Evolutionary conservation across 2,329 filamentous ascomycete genomes (phyloP), one percentile per base, ranked within the genome.

Genomic region (Thielaviopsis populi): DNA sequence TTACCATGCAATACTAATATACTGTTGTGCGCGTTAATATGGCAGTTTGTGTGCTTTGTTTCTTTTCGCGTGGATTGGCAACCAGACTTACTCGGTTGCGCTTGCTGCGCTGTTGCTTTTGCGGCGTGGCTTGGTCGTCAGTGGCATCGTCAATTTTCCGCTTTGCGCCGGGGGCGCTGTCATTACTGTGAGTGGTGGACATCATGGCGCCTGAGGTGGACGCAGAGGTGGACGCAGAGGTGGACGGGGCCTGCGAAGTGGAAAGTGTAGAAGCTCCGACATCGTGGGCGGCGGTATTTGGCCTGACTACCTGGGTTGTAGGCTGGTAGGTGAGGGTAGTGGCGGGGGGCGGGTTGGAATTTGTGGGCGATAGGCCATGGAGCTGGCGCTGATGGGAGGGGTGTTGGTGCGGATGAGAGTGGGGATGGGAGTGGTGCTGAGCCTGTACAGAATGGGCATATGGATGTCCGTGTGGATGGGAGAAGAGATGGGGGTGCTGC

Each of bases 1-100:
- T 74, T 73, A 83, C 81, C 81, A 84, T 50, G 81, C 81, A 67
- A 84, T 83, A 13, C 81, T 83, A 65, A 83, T 84, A 68, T 84
- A 84, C 77, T 81, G 65, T 63, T 64, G 62, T 22, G n/a, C 15
- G 27, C 53, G 46, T 46, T 59, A 62, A 50, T 13, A 58, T 40
- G 24, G 53, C 19, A 22, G 24, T 56, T 65, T 40, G n/a, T 42
- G 46, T 22, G 17, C 13, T 53, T 22, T 5, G 22, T 41, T 37
- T 24, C n/a, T 11, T 1, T 27, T 7, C n/a, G 59, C n/a, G 24
- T 8, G 30, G 48, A 24, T 19, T 41, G 3, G 40, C 61, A 30
- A 30, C 46, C 50, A 59, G 56, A 78, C 78, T 73, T 68, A 82
- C 79, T 70, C 82, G 74, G 68, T 84, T 84, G 66, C 82, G 78